Evolutionary conservation across 139 green algal species (phyloP).

Genomic region (Astrephomene gubernaculifera): DNA sequence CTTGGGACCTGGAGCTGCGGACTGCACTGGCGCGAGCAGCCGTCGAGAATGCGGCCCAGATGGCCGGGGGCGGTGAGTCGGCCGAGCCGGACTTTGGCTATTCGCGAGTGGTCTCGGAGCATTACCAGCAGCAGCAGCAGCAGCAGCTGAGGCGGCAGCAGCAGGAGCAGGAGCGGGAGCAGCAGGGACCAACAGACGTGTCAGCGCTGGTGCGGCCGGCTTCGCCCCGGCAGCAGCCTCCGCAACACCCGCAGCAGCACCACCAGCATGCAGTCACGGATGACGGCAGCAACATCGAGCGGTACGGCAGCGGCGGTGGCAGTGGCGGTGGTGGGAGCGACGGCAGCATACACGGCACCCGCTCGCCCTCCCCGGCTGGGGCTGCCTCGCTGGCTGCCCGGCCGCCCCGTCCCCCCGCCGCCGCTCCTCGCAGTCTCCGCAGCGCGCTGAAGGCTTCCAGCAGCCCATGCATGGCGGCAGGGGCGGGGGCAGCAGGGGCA

Average conservation of each 20-base stretch:
- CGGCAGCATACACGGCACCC: background rate
- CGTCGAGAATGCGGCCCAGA: background rate
- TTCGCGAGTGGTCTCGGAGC: conserved; percentile 1
- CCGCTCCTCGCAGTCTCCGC: background rate
- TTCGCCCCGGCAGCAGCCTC: background rate
- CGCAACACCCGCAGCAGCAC: background rate
- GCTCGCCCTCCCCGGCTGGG: background rate
- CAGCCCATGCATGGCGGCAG: background rate
- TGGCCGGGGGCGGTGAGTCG: background rate
- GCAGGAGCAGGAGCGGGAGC: background rate
- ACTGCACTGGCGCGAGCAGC: conserved; percentile 1
- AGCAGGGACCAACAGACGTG: background rate
- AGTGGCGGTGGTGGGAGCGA: background rate
- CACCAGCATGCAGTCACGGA: background rate
- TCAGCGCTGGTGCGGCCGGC: background rate
- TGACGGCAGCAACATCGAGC: background rate
- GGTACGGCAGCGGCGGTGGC: background rate
- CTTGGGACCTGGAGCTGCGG: background rate
- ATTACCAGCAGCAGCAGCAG: conserved; percentile 19
- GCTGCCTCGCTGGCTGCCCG: background rate
- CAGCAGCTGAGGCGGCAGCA: conserved; percentile 1
- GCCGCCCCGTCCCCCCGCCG: too few relatives aligned
- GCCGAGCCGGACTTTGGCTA: conserved; percentile 26
- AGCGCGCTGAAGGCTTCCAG: background rate
- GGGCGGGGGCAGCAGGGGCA: too few relatives aligned